A percentile compares a stretch with the other conserved stretches of the same genome.
Conservation (phyloP, 176 grass and related monocot genomes). For the Aegilops longissima region DNA sequence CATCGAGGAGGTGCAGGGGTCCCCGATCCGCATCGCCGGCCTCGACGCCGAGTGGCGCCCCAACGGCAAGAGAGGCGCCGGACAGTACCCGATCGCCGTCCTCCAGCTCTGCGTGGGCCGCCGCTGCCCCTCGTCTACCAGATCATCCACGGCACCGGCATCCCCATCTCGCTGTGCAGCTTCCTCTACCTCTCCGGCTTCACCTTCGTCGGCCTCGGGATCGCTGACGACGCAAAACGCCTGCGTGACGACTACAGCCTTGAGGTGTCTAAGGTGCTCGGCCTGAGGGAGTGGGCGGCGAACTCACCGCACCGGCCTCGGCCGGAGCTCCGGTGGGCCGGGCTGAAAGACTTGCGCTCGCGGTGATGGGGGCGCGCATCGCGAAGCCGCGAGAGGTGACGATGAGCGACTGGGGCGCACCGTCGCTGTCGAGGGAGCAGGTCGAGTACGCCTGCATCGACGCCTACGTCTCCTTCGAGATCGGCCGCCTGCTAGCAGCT, state of each 20-base stretch:
- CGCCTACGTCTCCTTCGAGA: conserved; percentile 60
- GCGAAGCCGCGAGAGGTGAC: conserved; percentile 28
- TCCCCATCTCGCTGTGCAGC: neutral
- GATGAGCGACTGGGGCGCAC: conserved; percentile 36
- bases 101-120: conserved; percentile 74
- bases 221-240: no score
- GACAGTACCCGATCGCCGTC: conserved; percentile 31
- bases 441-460: conserved; percentile 56
- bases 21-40: conserved; percentile 42
- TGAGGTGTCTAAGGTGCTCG: neutral
- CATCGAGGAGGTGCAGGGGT: neutral
- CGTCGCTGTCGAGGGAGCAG: conserved; percentile 21
- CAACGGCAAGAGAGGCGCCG: neutral
- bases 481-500: neutral
- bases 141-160: conserved; percentile 18
- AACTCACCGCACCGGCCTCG: neutral
- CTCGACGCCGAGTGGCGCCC: conserved; percentile 64
- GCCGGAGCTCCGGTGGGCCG: neutral
- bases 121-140: conserved; percentile 57
- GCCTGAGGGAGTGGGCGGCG: conserved; percentile 22
- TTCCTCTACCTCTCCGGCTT: conserved; percentile 40
- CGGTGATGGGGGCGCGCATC: conserved; percentile 30
- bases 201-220: neutral
- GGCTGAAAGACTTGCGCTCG: conserved; percentile 38
- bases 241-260: neutral